Percentiles rank a stretch among this genome's conserved stretches.
These are phyloP conservation scores for Alternaria metachromatica DNA, from an alignment of 2,329 filamentous ascomycete genomes.

Conservation along the genomic window DNA sequence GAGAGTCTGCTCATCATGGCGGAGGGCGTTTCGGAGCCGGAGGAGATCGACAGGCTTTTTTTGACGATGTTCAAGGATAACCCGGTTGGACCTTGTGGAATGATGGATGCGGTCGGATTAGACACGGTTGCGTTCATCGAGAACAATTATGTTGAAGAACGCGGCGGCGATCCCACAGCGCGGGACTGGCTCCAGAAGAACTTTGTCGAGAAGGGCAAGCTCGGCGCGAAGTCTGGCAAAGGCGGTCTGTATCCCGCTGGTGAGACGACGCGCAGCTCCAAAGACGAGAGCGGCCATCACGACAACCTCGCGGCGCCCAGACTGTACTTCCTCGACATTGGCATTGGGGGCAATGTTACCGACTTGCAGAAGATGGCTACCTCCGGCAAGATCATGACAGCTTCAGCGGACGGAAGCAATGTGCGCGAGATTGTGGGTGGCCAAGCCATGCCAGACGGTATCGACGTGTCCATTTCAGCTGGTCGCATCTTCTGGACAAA, in stretches of 20 bases:
- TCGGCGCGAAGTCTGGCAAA: constrained; percentile 52
- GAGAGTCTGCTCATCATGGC: constrained; percentile 58
- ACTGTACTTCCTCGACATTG: constrained; percentile 15
- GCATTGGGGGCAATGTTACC: constrained; percentile 8
- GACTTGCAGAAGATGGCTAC: constrained; percentile 1
- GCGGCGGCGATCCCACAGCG: constrained; percentile 50
- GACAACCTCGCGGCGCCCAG: constrained; percentile 3
- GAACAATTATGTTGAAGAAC: constrained; percentile 60
- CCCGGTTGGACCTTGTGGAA: constrained; percentile 44
- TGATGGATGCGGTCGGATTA: constrained; percentile 60
- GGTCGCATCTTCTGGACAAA: constrained; percentile 42
- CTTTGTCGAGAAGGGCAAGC: constrained; percentile 56
- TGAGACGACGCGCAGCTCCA: constrained; percentile 49
- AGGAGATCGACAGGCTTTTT: constrained; percentile 60
- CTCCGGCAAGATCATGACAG: constrained; percentile 14
- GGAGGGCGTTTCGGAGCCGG: constrained; percentile 58
- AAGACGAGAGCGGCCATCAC: constrained; percentile 5
- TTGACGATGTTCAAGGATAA: constrained; percentile 46
- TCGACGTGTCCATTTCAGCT: constrained; percentile 29
- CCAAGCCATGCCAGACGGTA: constrained; percentile 40
- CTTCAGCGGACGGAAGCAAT: constrained; percentile 9
- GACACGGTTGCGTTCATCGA: constrained; percentile 64
- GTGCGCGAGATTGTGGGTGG: constrained; percentile 7
- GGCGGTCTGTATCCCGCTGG: constrained; percentile 21
- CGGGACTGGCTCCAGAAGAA: constrained; percentile 55